A percentile compares a stretch with the other conserved stretches of the same genome.
These are phyloP conservation scores for Hanseniaspora valbyensis DNA, from an alignment of 805 yeast genomes.

Conservation along the genomic window DNA sequence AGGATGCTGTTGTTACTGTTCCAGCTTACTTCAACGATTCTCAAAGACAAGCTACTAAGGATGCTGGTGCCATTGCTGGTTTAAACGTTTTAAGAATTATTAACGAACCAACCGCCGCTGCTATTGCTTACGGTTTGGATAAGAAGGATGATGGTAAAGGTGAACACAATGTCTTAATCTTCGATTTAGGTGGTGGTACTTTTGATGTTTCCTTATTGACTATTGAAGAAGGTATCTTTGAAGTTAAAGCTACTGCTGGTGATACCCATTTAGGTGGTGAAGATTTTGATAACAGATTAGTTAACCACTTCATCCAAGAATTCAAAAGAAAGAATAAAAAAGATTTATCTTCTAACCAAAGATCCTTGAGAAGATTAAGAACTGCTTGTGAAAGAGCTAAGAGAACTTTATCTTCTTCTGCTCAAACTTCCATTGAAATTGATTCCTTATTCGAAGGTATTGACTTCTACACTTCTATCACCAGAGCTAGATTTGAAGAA, in stretches of 20 bases:
- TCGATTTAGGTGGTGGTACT: slow-evolving; percentile 98
- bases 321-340: slow-evolving; percentile 97
- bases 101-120: slow-evolving; percentile 94
- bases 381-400: slow-evolving; percentile 99
- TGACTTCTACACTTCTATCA: slow-evolving; percentile 93
- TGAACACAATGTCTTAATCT: slow-evolving; percentile 83
- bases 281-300: slow-evolving; percentile 95
- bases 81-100: slow-evolving; percentile 86
- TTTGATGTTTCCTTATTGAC: slow-evolving; percentile 91
- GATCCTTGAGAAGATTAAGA: slow-evolving; percentile 96
- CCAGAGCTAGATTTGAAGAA: slow-evolving; percentile 98
- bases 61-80: slow-evolving; percentile 92
- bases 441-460: slow-evolving; percentile 94
- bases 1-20: slow-evolving; percentile 88
- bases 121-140: slow-evolving; percentile 91
- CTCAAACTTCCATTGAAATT: slow-evolving; percentile 93
- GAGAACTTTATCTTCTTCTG: slow-evolving; percentile 95
- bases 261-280: slow-evolving; percentile 96
- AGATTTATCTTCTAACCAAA: slow-evolving; percentile 84
- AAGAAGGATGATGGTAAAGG: slow-evolving; percentile 39
- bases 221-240: slow-evolving; percentile 92
- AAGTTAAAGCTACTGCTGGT: slow-evolving; percentile 83
- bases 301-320: slow-evolving; percentile 83
- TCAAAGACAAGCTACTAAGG: slow-evolving; percentile 95
- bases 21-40: slow-evolving; percentile 96